phyloP scores from a whole-genome alignment of 371 early-diverging fungal species.

The Conidiobolus coronatus region DNA sequence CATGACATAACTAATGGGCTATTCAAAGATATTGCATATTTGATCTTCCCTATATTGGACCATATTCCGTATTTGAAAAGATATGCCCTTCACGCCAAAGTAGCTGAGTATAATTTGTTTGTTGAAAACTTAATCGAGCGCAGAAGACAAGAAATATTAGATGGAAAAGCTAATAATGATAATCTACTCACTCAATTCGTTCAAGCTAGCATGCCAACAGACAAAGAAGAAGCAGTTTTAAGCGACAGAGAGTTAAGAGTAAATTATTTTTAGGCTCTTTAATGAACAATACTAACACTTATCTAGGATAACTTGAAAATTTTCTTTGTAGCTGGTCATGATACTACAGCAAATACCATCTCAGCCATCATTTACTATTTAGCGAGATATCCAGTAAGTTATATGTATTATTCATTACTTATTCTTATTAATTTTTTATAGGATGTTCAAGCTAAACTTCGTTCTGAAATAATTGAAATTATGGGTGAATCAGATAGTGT shows the following conservation, averaged over 20 bases:
- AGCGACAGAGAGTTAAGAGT: too few species aligned
- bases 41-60: neutral
- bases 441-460: slow-evolving; percentile 9
- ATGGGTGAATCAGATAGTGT: slow-evolving; percentile 11
- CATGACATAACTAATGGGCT: neutral
- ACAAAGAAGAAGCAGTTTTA: too few species aligned
- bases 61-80: neutral
- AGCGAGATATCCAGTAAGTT: neutral
- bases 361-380: neutral
- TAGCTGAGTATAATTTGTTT: neutral
- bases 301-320: too few species aligned
- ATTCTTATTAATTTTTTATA: slow-evolving; percentile 5
- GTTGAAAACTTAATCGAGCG: neutral
- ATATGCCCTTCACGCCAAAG: neutral
- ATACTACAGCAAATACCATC: neutral
- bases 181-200: too few species aligned
- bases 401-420: neutral
- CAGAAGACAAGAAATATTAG: neutral
- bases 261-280: too few species aligned
- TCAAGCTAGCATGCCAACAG: neutral
- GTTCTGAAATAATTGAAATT: slow-evolving; percentile 1
- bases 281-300: too few species aligned
- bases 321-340: neutral
- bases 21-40: neutral
- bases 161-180: neutral